A percentile compares a stretch with the other conserved stretches of the same genome.
Evolutionary conservation across 2,329 filamentous ascomycete genomes (phyloP).

Genomic region (Ceratocystis harringtonii): DNA sequence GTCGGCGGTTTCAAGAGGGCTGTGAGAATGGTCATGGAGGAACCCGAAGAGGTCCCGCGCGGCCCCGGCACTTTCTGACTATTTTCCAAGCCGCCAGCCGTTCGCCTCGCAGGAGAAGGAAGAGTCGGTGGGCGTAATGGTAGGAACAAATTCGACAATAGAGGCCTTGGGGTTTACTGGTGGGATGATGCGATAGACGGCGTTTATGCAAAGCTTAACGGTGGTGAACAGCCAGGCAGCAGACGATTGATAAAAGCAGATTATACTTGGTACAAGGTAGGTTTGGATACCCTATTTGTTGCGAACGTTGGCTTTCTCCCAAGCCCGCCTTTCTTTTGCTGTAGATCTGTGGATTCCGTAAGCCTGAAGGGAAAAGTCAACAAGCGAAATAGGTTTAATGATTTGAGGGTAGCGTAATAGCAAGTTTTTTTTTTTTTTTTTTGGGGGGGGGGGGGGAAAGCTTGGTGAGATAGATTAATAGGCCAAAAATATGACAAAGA

Average conservation of each 20-base stretch:
- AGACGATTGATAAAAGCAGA: not conserved
- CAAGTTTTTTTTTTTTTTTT: not conserved
- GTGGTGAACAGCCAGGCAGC: not conserved
- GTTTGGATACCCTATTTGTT: not conserved
- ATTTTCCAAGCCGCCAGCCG: conserved; percentile 6
- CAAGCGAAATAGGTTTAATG: not conserved
- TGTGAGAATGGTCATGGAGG: not conserved
- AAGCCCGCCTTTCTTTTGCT: not conserved
- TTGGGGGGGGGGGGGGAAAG: not conserved
- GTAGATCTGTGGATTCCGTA: not conserved
- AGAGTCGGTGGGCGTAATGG: not conserved
- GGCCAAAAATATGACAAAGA: not conserved
- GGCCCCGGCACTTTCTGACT: conserved; percentile 8
- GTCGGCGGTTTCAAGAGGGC: not conserved
- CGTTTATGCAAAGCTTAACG: not conserved
- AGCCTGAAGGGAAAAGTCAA: not conserved
- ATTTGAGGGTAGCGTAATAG: not conserved
- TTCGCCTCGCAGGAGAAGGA: not conserved
- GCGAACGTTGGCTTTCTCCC: not conserved
- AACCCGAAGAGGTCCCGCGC: not conserved
- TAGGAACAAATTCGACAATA: not conserved
- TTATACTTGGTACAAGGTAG: not conserved
- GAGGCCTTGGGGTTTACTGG: not conserved
- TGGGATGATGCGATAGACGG: not conserved
- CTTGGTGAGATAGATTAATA: not conserved